A percentile compares a stretch with the other conserved stretches of the same genome.
Evolutionary conservation across 495 filamentous ascomycete genomes (phyloP).

Genomic region (Talaromyces nanjingensis): DNA sequence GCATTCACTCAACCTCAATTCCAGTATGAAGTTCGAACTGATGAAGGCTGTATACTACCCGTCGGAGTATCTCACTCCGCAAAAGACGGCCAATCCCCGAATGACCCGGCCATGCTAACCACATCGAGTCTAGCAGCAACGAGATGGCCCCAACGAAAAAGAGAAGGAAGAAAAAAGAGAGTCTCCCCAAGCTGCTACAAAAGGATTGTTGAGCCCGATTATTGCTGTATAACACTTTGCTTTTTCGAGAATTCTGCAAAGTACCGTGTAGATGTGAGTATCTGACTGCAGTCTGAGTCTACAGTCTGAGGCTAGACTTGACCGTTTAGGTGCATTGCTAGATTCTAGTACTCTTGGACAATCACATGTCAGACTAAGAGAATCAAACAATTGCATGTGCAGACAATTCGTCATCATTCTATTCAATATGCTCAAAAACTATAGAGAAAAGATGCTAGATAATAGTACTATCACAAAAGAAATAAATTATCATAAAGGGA

Average conservation of each 20-base stretch:
- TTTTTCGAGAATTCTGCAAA: background rate
- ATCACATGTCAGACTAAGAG: background rate
- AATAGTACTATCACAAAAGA: slow-evolving; percentile 16
- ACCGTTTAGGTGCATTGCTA: too few species aligned
- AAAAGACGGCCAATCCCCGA: background rate
- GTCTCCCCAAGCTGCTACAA: background rate
- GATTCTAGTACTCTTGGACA: background rate
- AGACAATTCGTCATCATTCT: background rate
- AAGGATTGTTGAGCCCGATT: background rate
- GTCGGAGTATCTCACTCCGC: background rate
- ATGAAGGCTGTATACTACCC: background rate
- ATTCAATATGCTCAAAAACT: background rate
- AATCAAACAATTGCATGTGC: background rate
- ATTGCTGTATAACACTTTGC: background rate
- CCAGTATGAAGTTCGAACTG: too few species aligned
- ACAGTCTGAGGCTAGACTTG: background rate
- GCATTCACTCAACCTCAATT: too few species aligned
- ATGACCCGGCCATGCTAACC: background rate
- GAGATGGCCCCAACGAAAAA: background rate
- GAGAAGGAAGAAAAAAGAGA: background rate
- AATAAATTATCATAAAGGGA: slow-evolving; percentile 38
- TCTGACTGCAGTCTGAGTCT: background rate
- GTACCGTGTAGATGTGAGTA: slow-evolving; percentile 1
- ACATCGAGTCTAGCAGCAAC: too few species aligned
- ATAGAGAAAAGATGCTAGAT: background rate